Evolutionary conservation across 2,329 filamentous ascomycete genomes (phyloP).

Genomic region (Exserohilum rostratum): DNA sequence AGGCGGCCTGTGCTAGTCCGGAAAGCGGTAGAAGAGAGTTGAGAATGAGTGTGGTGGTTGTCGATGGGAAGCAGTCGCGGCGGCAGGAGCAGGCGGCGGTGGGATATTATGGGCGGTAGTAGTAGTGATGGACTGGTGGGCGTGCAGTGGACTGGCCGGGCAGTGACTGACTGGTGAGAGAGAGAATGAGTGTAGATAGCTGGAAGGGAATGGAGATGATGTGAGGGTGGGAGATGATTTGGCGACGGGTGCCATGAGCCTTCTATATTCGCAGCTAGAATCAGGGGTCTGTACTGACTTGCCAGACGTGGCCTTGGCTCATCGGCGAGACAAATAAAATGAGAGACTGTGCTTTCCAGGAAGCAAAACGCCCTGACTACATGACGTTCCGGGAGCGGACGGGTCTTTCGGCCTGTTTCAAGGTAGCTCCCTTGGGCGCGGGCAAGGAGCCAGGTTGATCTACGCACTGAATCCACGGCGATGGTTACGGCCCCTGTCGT

Average conservation of each 20-base stretch:
- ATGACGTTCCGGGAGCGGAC: slow-evolving; percentile 50
- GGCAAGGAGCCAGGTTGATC: slow-evolving; percentile 38
- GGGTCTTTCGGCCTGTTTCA: slow-evolving; percentile 48
- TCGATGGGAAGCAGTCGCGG: slow-evolving; percentile 12
- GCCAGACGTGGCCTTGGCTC: slow-evolving; percentile 41
- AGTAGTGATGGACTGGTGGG: slow-evolving; percentile 37
- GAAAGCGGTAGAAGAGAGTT: slow-evolving; percentile 6
- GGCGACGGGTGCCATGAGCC: slow-evolving; percentile 34
- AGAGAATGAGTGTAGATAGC: slow-evolving; percentile 34
- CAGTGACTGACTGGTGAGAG: slow-evolving; percentile 30
- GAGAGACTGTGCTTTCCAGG: slow-evolving; percentile 44
- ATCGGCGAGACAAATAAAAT: slow-evolving; percentile 50
- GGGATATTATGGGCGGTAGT: too few species aligned
- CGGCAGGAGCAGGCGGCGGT: too few species aligned
- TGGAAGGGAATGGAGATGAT: slow-evolving; percentile 35
- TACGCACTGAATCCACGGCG: slow-evolving; percentile 34
- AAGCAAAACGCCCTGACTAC: slow-evolving; percentile 43
- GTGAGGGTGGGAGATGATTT: slow-evolving; percentile 26
- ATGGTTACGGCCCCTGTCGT: slow-evolving; percentile 25
- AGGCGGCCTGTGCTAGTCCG: slow-evolving; percentile 23
- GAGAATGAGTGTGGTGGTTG: slow-evolving; percentile 30
- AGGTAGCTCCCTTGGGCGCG: slow-evolving; percentile 37
- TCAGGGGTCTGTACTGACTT: slow-evolving; percentile 40
- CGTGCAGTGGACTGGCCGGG: slow-evolving; percentile 40
- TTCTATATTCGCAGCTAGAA: slow-evolving; percentile 40